phyloP scores from a whole-genome alignment of 179 eudicot species.

The Corrigiola litoralis region DNA sequence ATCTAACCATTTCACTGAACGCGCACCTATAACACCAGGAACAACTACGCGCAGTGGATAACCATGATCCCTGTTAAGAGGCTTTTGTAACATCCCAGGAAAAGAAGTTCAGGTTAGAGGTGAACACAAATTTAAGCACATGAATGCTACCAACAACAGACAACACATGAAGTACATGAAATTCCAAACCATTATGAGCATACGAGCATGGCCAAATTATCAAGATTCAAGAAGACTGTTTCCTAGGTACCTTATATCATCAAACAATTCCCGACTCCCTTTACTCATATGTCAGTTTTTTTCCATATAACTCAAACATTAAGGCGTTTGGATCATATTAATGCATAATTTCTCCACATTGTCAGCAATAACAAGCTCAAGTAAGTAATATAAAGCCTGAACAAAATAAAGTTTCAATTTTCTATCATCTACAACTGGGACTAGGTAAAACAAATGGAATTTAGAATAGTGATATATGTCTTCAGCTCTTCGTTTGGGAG shows the following conservation, averaged over 20 bases:
- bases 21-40: slow-evolving; percentile 98
- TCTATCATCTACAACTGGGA: not conserved
- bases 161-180: not conserved
- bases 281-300: not conserved
- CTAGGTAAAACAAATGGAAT: not conserved
- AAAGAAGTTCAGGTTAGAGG: slow-evolving; percentile 7
- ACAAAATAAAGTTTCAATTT: not conserved
- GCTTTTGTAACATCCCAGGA: slow-evolving; percentile 31
- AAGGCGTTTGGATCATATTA: not conserved
- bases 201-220: not conserved
- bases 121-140: not conserved
- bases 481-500: not conserved
- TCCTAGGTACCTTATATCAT: not conserved
- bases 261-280: not conserved
- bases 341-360: not conserved
- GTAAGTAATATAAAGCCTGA: not conserved
- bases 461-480: not conserved
- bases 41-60: slow-evolving; percentile 89
- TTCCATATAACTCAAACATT: slow-evolving; percentile 1
- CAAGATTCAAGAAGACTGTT: not conserved
- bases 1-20: slow-evolving; percentile 96
- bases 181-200: not conserved
- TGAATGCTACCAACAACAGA: not conserved
- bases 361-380: not conserved
- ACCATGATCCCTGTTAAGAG: slow-evolving; percentile 97